Evolutionary conservation across 2,329 filamentous ascomycete genomes (phyloP), one percentile per base, ranked within the genome.

Genomic region (Xylaria sp.): DNA sequence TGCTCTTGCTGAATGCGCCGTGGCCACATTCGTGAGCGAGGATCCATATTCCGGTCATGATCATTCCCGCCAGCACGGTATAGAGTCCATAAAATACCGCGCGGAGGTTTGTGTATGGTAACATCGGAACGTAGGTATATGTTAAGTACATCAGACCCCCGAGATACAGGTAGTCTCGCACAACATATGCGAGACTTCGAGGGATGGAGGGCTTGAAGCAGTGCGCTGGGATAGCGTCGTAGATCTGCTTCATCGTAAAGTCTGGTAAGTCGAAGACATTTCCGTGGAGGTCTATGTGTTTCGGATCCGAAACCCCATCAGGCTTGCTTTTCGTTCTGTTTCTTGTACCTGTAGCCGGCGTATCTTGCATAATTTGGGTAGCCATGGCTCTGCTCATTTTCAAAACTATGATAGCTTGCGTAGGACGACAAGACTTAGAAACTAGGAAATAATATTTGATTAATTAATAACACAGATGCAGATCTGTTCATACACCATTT

Each of bases 11-110:
- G 29, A 46, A 46, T 19, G 44, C 44, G 4, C 22, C 20, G 19
- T 46, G 44, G 19, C 44, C 44, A 39, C 29, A 38, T 39, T 46
- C 44, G 19, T 46, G 44, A 6, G 29, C 44, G 7, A 46, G 22
- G 20, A 46, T 17, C 44, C 44, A 46, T 4, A 34, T 34, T 34
- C 29, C 29, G 11, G 29, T 34, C 29, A 34, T 34, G 4, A 34
- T 34, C 29, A 34, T 34, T 13, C 29, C 29, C 16, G 29, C 29
- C 16, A 34, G 9, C 11, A 34, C 29, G 29, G 29, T 34, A 34
- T 34, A 34, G 29, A 34, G 29, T 13, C 29, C 29, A 13, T 34
- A 34, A 34, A 7, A 34, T 34, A 13, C 29, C 16, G 29, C 29
- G 3, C 29, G 29, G 11, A 34, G 29, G 11, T 34, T 11, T 34